Evolutionary conservation across 1,284 basidiomycete species (phyloP), one percentile per base, ranked within the genome.

Genomic region (Cutaneotrichosporon daszewskae): DNA sequence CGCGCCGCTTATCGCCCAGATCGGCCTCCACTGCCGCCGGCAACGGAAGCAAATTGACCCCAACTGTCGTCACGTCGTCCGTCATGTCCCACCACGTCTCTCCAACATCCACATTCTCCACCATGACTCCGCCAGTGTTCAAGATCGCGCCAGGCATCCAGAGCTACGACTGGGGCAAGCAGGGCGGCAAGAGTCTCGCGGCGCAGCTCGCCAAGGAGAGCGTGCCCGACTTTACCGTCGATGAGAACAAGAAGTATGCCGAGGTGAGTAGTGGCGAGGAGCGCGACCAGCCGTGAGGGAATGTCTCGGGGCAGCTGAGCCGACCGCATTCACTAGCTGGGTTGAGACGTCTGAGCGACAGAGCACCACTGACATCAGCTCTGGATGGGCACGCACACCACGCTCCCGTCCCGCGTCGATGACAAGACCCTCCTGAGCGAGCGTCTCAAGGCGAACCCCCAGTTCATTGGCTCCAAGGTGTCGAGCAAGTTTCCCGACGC

Each of bases 301-400:
- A n/a, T n/a, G n/a, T n/a, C n/a, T n/a, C n/a, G n/a, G n/a, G n/a
- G n/a, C n/a, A n/a, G n/a, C n/a, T n/a, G n/a, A n/a, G n/a, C n/a
- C n/a, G n/a, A n/a, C n/a, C n/a, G n/a, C n/a, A n/a, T n/a, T n/a
- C n/a, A n/a, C n/a, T n/a, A n/a, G n/a, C n/a, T n/a, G n/a, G n/a
- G n/a, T n/a, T n/a, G n/a, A n/a, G n/a, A n/a, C n/a, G n/a, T n/a
- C n/a, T n/a, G n/a, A n/a, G n/a, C n/a, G n/a, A 32, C 31, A 14
- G 2, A 3, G n/a, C 13, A 3, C 17, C 8, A 17, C 41, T 49
- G 20, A 43, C 41, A 8, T 14, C 49, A 94, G 88, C 74, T 95
- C 33, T 99, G 95, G 95, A 98, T 98, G 94, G 95, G 95, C 14
- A 97, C 95, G 0, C 95, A 98, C 63, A 79, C 87, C 1, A 87